A percentile compares a stretch with the other conserved stretches of the same genome.
Evolutionary conservation across 345 rosid species (phyloP).

Genomic region (Jatropha curcas): DNA sequence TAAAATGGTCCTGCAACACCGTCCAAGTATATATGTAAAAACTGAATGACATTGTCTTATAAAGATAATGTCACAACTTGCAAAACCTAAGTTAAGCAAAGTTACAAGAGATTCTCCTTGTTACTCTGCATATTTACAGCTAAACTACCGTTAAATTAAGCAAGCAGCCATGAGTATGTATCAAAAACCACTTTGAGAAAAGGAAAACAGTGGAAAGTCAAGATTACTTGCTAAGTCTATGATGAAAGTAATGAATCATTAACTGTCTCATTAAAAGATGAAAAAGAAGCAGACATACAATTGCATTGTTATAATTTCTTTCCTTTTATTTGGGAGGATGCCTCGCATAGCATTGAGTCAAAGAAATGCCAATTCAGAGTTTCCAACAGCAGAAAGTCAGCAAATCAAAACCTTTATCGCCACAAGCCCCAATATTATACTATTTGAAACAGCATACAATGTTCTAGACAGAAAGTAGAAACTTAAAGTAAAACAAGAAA

Average conservation of each 20-base stretch:
- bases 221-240: not conserved
- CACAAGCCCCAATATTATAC: not conserved
- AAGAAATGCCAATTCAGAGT: slow-evolving; percentile 6
- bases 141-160: not conserved
- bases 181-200: not conserved
- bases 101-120: not conserved
- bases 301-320: slow-evolving; percentile 5
- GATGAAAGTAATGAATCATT: not conserved
- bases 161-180: not conserved
- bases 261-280: not conserved
- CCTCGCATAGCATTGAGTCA: not conserved
- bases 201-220: not conserved
- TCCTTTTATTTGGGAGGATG: not conserved
- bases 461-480: slow-evolving; percentile 13
- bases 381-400: slow-evolving; percentile 7
- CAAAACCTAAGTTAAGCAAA: not conserved
- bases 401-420: slow-evolving; percentile 13
- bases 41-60: not conserved
- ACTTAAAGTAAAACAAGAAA: not conserved
- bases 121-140: not conserved
- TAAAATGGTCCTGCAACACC: not conserved
- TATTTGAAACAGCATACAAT: slow-evolving; percentile 8
- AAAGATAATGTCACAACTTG: not conserved
- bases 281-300: not conserved
- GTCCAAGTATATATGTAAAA: not conserved